Evolutionary conservation across 169 alveolate species (phyloP).

Genomic region (Plasmodium gonderi): DNA sequence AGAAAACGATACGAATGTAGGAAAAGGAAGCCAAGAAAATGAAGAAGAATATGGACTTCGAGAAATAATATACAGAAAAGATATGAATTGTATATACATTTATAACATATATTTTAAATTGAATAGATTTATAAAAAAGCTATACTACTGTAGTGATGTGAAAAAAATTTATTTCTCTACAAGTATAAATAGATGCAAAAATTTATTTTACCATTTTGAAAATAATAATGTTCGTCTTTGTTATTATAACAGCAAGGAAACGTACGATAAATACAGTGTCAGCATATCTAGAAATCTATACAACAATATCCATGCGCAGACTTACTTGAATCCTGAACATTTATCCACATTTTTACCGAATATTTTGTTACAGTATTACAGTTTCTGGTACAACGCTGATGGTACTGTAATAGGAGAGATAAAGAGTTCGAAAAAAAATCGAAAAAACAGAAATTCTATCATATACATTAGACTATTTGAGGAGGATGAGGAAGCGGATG

Average conservation of each 20-base stretch:
- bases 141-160: constrained; percentile 74
- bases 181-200: constrained; percentile 58
- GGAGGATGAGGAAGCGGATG: not conserved
- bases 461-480: constrained; percentile 38
- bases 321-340: constrained; percentile 39
- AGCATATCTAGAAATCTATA: constrained; percentile 68
- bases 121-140: constrained; percentile 54
- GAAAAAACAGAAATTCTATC: constrained; percentile 55
- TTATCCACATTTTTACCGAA: constrained; percentile 54
- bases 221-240: constrained; percentile 73
- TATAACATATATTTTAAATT: constrained; percentile 50
- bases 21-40: not conserved
- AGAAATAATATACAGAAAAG: constrained; percentile 74
- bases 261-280: constrained; percentile 32
- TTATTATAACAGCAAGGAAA: constrained; percentile 41
- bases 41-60: constrained; percentile 41
- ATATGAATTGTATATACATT: constrained; percentile 57
- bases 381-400: constrained; percentile 51
- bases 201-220: constrained; percentile 73
- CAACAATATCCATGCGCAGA: constrained; percentile 64
- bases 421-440: constrained; percentile 44
- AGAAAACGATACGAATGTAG: not conserved
- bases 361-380: constrained; percentile 43
- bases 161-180: constrained; percentile 65
- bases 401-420: constrained; percentile 64